Percentiles rank a stretch among this genome's conserved stretches.
phyloP scores from a whole-genome alignment of 352 stramenopile genomes.

The Globisporangium abappressorium region DNA sequence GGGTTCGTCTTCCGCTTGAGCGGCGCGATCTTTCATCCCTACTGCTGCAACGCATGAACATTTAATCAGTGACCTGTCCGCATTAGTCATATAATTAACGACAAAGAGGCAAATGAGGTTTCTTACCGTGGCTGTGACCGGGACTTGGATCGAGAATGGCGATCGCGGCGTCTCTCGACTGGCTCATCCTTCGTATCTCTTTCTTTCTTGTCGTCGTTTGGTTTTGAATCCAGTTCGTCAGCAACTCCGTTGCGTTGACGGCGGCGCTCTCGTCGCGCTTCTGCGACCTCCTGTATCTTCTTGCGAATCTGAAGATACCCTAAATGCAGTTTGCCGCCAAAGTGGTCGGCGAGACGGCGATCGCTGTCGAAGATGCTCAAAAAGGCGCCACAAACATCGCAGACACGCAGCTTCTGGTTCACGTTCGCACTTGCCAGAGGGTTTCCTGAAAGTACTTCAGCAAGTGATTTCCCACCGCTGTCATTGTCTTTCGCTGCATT shows the following conservation, averaged over 20 bases:
- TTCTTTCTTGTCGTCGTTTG: constrained; percentile 6
- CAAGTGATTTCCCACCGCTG: constrained; percentile 18
- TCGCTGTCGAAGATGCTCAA: constrained; percentile 92
- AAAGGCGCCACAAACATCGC: constrained; percentile 90
- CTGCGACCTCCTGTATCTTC: constrained; percentile 76
- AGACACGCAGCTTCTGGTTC: constrained; percentile 87
- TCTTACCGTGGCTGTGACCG: constrained; percentile 19
- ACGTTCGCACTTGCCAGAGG: constrained; percentile 35
- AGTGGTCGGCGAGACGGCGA: constrained; percentile 86
- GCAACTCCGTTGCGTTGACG: constrained; percentile 13
- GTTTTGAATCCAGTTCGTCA: constrained; percentile 5
- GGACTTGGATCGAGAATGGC: constrained; percentile 23
- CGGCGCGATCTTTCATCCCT: constrained; percentile 14
- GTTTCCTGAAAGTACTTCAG: constrained; percentile 15
- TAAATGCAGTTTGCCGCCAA: constrained; percentile 89
- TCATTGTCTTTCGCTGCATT: constrained; percentile 5
- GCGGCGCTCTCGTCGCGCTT: constrained; percentile 28
- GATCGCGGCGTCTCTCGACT: constrained; percentile 12
- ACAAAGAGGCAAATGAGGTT: not conserved
- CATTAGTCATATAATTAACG: not conserved
- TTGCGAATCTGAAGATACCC: constrained; percentile 88
- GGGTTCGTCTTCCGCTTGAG: constrained; percentile 2
- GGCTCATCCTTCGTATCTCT: constrained; percentile 5
- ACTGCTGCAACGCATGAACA: not conserved
- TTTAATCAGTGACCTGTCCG: not conserved